Evolutionary conservation across 352 stramenopile species (phyloP), one percentile per base, ranked within the genome.

Genomic region (Stramenopiles sp.): DNA sequence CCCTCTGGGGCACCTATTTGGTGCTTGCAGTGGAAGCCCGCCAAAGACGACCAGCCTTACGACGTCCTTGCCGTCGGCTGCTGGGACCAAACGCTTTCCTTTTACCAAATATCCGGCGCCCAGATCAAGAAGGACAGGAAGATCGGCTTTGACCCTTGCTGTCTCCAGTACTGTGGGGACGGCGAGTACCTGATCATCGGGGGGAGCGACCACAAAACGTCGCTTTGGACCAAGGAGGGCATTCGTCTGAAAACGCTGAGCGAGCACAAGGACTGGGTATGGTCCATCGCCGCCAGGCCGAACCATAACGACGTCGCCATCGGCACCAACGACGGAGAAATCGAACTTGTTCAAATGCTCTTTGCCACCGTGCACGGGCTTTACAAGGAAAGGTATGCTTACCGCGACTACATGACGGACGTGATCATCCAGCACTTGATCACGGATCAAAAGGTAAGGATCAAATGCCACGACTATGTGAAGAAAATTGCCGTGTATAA

Each of bases 391-490:
- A 89, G 93, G 0, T 97, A 96, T 81, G 92, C 92, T 7, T 97
- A 95, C 84, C 89, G 92, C 0, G 93, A 97, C 83, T 91, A 95
- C 81, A 91, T 97, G 80, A 98, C 92, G 8, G 93, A 97, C 83
- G 93, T 98, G 76, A 94, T 98, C 83, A 91, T 98, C 25, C 92
- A 97, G 87, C 92, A 97, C 84, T 86, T 97, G 32, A 90, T 96
- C 85, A 97, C 91, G 25, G 93, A 97, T 83, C 91, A 97, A 82
- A 95, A 97, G 83, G 93, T 97, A 80, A 88, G 90, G 75, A 97
- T 98, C 84, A 96, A 96, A 85, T 96, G 89, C 0, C 88, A 91
- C n/a, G 93, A 97, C 84, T 95, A 92, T 82, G 92, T 98, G 83
- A 94, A 95, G 84, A 95, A 96, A 84, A 90, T 98, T 44, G 94